Evolutionary conservation across 108 stramenopile species (phyloP).

Genomic region (Cyclotella choctawhatcheeana): DNA sequence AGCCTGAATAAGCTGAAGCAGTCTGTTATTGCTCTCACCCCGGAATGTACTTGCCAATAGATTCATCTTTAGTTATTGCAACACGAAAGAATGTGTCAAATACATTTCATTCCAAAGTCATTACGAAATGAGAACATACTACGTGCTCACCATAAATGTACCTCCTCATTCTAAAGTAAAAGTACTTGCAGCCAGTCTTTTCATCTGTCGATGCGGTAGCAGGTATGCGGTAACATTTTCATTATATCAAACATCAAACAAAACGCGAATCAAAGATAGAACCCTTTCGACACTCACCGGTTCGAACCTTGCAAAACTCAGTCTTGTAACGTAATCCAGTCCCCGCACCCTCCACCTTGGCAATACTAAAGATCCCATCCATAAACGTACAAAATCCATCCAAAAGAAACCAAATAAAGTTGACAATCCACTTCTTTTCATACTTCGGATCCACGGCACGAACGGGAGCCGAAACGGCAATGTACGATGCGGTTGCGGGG

Average conservation of each 20-base stretch:
- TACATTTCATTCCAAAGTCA: not conserved
- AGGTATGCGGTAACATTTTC: not conserved
- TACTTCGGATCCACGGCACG: slow-evolving; percentile 18
- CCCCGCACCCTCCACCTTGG: slow-evolving; percentile 5
- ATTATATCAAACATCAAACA: not conserved
- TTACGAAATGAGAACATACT: not conserved
- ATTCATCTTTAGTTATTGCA: not conserved
- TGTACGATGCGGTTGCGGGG: slow-evolving; percentile 48
- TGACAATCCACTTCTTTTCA: slow-evolving; percentile 15
- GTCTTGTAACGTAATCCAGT: slow-evolving; percentile 17
- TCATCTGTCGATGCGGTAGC: slow-evolving; percentile 7
- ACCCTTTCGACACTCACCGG: slow-evolving; percentile 4
- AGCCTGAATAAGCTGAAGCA: no score
- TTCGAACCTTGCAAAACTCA: slow-evolving; percentile 34
- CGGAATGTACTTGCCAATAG: slow-evolving; percentile 27
- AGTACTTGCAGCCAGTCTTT: slow-evolving; percentile 44
- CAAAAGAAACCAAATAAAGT: slow-evolving; percentile 3
- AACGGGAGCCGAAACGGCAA: slow-evolving; percentile 56
- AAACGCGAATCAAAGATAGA: not conserved
- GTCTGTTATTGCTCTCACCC: slow-evolving; percentile 7
- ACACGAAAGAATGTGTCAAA: not conserved
- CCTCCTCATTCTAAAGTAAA: slow-evolving; percentile 55
- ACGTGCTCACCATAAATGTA: slow-evolving; percentile 41
- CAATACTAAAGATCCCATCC: slow-evolving; percentile 39
- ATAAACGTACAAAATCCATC: slow-evolving; percentile 19